Conservation (phyloP, 2,329 filamentous ascomycete genomes). For the Akanthomyces muscarius region DNA sequence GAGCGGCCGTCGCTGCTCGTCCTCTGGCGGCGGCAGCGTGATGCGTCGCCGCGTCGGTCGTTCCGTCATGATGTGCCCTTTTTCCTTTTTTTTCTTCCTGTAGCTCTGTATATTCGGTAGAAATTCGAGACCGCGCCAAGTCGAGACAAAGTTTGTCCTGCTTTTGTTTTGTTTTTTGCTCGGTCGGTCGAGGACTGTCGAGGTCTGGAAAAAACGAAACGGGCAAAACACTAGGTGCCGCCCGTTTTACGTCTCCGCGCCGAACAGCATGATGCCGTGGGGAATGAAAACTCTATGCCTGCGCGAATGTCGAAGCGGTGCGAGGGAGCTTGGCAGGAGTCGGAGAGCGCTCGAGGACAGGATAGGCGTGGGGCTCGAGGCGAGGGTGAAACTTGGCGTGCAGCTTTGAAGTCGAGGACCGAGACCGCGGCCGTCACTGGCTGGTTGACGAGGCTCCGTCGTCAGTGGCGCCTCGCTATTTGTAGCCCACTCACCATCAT, state of each 20-base stretch:
- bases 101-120: background rate
- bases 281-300: background rate
- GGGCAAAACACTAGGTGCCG: background rate
- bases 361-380: background rate
- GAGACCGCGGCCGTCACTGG: conserved; percentile 13
- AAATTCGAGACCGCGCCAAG: too few species aligned
- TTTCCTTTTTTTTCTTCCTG: background rate
- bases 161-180: background rate
- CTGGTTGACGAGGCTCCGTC: background rate
- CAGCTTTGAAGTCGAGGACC: conserved; percentile 5
- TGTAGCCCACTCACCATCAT: background rate
- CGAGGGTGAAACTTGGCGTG: conserved; percentile 4
- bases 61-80: background rate
- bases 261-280: conserved; percentile 1
- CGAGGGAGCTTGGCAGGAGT: background rate
- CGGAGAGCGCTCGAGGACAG: background rate
- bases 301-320: background rate
- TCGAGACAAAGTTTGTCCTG: too few species aligned
- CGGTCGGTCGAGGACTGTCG: background rate
- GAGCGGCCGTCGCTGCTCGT: conserved; percentile 35
- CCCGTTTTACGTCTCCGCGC: background rate
- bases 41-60: conserved; percentile 26
- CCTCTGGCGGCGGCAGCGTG: conserved; percentile 27
- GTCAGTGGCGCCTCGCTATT: background rate
- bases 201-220: background rate